A percentile compares a stretch with the other conserved stretches of the same genome.
These are phyloP conservation scores for Aegilops umbellulata DNA, from an alignment of 176 grass and related monocot genomes.

Conservation along the genomic window DNA sequence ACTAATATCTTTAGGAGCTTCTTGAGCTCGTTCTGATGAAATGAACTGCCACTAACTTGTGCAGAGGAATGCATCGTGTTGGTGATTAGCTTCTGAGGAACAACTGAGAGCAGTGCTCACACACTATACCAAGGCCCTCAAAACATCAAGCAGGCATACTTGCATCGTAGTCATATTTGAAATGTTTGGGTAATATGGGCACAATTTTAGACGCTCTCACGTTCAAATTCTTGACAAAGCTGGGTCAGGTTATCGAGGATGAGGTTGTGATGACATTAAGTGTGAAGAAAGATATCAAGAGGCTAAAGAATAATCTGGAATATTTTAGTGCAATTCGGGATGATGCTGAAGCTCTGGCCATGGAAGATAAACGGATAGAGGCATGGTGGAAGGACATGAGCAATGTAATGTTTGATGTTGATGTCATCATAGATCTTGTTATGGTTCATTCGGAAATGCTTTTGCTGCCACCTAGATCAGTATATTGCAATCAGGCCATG, in stretches of 20 bases:
- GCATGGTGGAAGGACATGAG: constrained; percentile 28
- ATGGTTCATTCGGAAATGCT: background rate
- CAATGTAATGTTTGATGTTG: constrained; percentile 24
- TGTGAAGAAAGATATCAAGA: background rate
- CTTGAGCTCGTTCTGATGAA: background rate
- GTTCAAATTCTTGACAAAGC: background rate
- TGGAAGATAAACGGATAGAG: background rate
- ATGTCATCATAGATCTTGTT: constrained; percentile 27
- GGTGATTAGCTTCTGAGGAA: background rate
- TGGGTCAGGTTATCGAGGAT: background rate
- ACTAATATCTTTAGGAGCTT: background rate
- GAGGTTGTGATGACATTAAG: background rate
- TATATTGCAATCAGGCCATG: background rate
- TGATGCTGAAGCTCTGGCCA: constrained; percentile 23
- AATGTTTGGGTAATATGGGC: background rate
- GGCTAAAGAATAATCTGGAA: constrained; percentile 2
- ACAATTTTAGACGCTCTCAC: constrained; percentile 9
- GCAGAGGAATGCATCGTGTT: background rate
- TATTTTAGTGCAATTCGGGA: constrained; percentile 9
- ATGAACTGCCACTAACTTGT: background rate
- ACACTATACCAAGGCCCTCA: background rate
- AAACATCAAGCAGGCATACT: background rate
- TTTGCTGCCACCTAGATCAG: background rate
- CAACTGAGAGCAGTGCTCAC: background rate
- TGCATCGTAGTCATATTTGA: background rate